Evolutionary conservation across 2,329 filamentous ascomycete species (phyloP).

Genomic region (Trichothecium sympodiale): DNA sequence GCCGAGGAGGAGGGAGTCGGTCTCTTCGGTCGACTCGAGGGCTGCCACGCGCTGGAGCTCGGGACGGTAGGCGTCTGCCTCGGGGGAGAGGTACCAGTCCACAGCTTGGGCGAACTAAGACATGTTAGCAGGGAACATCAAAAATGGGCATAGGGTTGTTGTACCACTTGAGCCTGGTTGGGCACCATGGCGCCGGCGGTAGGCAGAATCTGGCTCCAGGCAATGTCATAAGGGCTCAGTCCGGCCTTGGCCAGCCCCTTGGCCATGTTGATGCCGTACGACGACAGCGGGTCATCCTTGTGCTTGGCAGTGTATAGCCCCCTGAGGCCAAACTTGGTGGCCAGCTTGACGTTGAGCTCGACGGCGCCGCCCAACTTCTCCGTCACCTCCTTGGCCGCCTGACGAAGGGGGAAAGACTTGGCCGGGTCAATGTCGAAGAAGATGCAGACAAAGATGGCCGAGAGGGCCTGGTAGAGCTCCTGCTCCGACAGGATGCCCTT

Average conservation of each 20-base stretch:
- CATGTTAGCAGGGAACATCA: slow-evolving; percentile 9
- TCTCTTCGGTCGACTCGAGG: slow-evolving; percentile 40
- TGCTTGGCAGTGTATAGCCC: slow-evolving; percentile 40
- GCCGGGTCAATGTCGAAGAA: slow-evolving; percentile 56
- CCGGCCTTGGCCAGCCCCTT: slow-evolving; percentile 54
- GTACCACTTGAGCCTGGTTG: slow-evolving; percentile 56
- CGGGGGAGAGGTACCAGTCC: slow-evolving; percentile 57
- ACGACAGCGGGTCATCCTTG: slow-evolving; percentile 44
- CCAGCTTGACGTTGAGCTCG: slow-evolving; percentile 53
- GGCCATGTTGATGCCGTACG: slow-evolving; percentile 56
- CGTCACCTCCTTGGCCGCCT: slow-evolving; percentile 44
- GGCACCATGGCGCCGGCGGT: slow-evolving; percentile 56
- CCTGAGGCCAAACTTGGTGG: slow-evolving; percentile 23
- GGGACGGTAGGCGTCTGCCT: slow-evolving; percentile 42
- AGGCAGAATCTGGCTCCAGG: slow-evolving; percentile 60
- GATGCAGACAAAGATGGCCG: slow-evolving; percentile 53
- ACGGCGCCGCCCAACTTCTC: slow-evolving; percentile 49
- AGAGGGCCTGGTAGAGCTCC: slow-evolving; percentile 50
- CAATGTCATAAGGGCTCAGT: slow-evolving; percentile 52
- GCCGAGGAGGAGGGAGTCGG: slow-evolving; percentile 52
- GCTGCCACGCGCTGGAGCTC: slow-evolving; percentile 51
- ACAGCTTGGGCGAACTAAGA: slow-evolving; percentile 58
- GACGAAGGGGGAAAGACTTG: slow-evolving; percentile 53
- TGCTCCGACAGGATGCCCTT: slow-evolving; percentile 45
- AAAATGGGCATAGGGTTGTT: slow-evolving; percentile 11